Base-by-base conservation (phyloP, 352 stramenopile species). In the Phytophthora cryptogea region DNA sequence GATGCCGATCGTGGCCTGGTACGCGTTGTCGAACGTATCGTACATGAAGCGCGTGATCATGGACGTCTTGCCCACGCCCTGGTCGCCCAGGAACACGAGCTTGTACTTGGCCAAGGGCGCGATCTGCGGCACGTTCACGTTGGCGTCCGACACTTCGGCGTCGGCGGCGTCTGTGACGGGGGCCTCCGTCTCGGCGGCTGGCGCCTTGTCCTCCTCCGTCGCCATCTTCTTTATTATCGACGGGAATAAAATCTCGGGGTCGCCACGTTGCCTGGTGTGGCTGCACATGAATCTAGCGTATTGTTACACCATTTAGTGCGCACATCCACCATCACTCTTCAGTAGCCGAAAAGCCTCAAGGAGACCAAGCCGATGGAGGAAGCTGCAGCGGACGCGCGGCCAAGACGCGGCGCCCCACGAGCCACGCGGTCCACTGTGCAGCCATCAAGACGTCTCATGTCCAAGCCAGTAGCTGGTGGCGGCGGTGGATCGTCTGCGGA, bases 11-110 rank as follows among this genome's bases (percentile, higher is more conserved):
- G 98, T 99, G 41, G 97, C 97, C 74, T 98, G 93, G 76, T 98
- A 98, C 63, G 95, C 94, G 68, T 97, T 97, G 79, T 98, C 94
- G 68, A 98, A 98, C 45, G 88, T 98, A 77, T 98, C 94, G 75
- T 98, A 98, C 90, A 99, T 99, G 76, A 99, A 99, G 52, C 97
- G 83, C 52, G 97, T 99, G 76, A 99, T 99, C 72, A 99, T 99
- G 23, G 95, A 99, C 32, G 98, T 99, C 83, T 99, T 99, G 36
- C 98, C 98, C 30, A 99, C 98, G 53, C 94, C 97, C 81, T 99
- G 96, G 70, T 98, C 95, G 31, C 95, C 95, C 27, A 98, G 64
- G 50, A 98, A 98, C 30, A 98, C 94, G 33, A 97, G 70, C 64
- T 97, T 97, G 81, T 97, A 97, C 79, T 97, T 97, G 64, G 91